Percentiles rank a stretch among this genome's conserved stretches.
phyloP scores from a whole-genome alignment of 352 stramenopile genomes.

The Globisporangium yorkense region DNA sequence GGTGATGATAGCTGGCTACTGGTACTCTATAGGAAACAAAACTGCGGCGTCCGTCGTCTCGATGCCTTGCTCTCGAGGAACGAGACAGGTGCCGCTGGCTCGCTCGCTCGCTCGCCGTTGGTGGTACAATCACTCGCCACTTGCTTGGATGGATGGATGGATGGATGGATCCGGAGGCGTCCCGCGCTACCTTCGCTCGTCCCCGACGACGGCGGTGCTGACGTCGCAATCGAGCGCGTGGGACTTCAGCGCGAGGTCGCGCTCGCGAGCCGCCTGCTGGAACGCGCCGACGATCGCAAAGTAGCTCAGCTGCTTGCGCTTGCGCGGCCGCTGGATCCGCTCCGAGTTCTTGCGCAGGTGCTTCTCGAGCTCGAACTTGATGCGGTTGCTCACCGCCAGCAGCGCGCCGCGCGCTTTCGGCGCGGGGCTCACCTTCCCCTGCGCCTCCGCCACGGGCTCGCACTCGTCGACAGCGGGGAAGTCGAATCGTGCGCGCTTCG shows the following conservation, averaged over 20 bases:
- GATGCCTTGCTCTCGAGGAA: neutral
- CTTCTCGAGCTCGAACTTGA: conserved; percentile 72
- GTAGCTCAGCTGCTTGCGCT: conserved; percentile 70
- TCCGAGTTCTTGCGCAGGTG: conserved; percentile 42
- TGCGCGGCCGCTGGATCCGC: conserved; percentile 34
- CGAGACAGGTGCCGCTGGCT: neutral
- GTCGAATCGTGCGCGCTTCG: conserved; percentile 63
- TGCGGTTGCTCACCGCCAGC: conserved; percentile 61
- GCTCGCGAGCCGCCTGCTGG: conserved; percentile 68
- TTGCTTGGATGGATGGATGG: no score
- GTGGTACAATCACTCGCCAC: no score
- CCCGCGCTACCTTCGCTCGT: conserved; percentile 9
- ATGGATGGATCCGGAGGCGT: no score
- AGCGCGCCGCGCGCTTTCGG: conserved; percentile 44
- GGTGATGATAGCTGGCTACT: conserved; percentile 5
- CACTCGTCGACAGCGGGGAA: conserved; percentile 24
- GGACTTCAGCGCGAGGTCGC: conserved; percentile 29
- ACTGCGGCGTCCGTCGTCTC: neutral
- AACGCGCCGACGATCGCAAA: conserved; percentile 79
- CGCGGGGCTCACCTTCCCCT: conserved; percentile 23
- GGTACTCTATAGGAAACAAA: conserved; percentile 3
- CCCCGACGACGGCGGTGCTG: conserved; percentile 14
- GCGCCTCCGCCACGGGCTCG: conserved; percentile 15
- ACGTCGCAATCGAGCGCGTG: conserved; percentile 19
- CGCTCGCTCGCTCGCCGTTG: neutral